These are phyloP conservation scores for Xanthoceras sorbifolium DNA, from an alignment of 345 rosid genomes.

Conservation along the genomic window DNA sequence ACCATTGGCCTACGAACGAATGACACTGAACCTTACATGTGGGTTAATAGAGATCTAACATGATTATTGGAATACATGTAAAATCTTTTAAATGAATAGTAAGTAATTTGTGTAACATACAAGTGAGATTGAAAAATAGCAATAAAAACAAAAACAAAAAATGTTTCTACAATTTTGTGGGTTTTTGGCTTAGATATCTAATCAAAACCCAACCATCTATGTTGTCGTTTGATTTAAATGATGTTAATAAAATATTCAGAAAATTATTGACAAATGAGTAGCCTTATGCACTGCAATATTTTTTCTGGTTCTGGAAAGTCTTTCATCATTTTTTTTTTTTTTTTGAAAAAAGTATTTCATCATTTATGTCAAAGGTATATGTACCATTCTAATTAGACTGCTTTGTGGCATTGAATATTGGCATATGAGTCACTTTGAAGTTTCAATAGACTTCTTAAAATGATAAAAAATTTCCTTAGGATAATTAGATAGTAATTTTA, in stretches of 20 bases:
- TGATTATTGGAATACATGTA: not conserved
- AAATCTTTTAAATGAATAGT: not conserved
- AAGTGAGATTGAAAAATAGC: not conserved
- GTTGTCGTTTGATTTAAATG: constrained; percentile 2
- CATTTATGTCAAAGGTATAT: not conserved
- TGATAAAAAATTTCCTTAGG: not conserved
- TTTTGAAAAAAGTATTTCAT: not conserved
- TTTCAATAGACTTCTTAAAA: constrained; percentile 1
- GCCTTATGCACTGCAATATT: not conserved
- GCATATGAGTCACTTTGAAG: not conserved
- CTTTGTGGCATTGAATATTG: not conserved
- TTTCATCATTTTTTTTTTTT: not conserved
- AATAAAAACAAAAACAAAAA: not conserved
- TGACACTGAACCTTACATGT: not conserved
- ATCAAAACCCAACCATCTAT: not conserved
- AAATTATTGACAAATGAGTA: constrained; percentile 1
- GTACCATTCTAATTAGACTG: not conserved
- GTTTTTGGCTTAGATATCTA: not conserved
- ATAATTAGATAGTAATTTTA: not conserved
- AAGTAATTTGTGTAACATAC: not conserved
- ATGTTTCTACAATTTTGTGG: not conserved
- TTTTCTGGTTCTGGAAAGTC: not conserved
- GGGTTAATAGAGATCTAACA: not conserved
- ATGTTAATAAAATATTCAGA: constrained; percentile 6
- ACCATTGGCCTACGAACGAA: not conserved